phyloP scores from a whole-genome alignment of 495 filamentous ascomycete species.

The Penicillium odoratum region DNA sequence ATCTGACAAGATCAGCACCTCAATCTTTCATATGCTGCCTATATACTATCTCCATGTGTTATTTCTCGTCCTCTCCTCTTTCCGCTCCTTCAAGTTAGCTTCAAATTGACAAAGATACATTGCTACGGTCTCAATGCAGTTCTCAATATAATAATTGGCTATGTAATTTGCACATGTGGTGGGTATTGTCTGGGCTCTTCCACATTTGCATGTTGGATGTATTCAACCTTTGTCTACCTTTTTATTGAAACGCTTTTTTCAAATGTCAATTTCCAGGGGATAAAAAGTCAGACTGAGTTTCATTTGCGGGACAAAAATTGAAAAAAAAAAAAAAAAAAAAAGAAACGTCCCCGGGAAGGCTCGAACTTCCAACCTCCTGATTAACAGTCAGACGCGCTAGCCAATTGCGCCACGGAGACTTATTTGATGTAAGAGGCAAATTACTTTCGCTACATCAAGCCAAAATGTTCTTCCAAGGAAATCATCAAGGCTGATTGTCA shows the following conservation, averaged over 20 bases:
- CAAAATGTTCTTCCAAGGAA: too few relatives aligned
- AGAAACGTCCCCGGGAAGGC: slow-evolving; percentile 36
- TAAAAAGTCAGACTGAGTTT: background rate
- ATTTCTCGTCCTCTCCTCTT: slow-evolving; percentile 1
- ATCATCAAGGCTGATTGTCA: too few relatives aligned
- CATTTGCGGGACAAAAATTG: too few relatives aligned
- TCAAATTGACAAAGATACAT: slow-evolving; percentile 20
- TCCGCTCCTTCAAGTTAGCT: slow-evolving; percentile 10
- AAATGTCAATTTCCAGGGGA: too few relatives aligned
- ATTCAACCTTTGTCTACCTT: too few relatives aligned
- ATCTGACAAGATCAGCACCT: background rate
- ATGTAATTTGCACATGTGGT: too few relatives aligned
- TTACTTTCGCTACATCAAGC: background rate
- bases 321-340: slow-evolving; percentile 6
- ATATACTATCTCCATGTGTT: slow-evolving; percentile 5
- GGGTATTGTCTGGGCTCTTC: too few relatives aligned
- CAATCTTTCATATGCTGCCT: background rate
- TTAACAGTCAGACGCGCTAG: slow-evolving; percentile 52
- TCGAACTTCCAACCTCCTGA: slow-evolving; percentile 50
- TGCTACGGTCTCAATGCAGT: slow-evolving; percentile 1
- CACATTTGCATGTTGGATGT: too few relatives aligned
- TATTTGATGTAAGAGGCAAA: background rate
- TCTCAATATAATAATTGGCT: background rate
- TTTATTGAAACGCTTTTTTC: too few relatives aligned
- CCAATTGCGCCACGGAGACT: slow-evolving; percentile 41